phyloP scores from a whole-genome alignment of 495 filamentous ascomycete species.

The Usnea hakonensis region DNA sequence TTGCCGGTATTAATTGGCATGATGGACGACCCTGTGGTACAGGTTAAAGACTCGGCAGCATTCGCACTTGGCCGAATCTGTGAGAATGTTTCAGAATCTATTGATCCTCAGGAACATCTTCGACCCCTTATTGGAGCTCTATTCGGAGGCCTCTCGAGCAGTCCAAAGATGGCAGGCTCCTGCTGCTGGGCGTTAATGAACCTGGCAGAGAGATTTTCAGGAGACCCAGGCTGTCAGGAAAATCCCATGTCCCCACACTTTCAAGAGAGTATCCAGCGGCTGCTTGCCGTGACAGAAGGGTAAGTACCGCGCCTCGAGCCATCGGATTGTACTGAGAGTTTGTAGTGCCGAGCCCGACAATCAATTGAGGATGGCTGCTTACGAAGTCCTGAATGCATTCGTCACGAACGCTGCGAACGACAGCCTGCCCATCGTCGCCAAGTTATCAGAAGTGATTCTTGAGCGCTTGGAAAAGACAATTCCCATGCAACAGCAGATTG shows the following conservation, averaged over 20 bases:
- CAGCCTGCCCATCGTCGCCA: slow-evolving; percentile 70
- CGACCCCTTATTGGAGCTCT: slow-evolving; percentile 75
- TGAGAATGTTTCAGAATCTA: slow-evolving; percentile 77
- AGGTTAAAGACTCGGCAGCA: slow-evolving; percentile 94
- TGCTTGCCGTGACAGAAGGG: slow-evolving; percentile 79
- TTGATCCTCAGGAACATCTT: slow-evolving; percentile 75
- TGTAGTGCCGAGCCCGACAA: slow-evolving; percentile 69
- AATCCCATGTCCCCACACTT: slow-evolving; percentile 90
- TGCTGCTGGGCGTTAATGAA: slow-evolving; percentile 99
- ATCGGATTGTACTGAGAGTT: neutral
- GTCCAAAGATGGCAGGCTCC: slow-evolving; percentile 92
- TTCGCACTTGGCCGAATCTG: slow-evolving; percentile 95
- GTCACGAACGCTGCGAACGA: slow-evolving; percentile 83
- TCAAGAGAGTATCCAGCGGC: slow-evolving; percentile 77
- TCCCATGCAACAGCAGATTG: slow-evolving; percentile 85
- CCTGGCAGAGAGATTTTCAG: slow-evolving; percentile 87
- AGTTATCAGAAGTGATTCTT: slow-evolving; percentile 73
- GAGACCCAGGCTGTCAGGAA: slow-evolving; percentile 63
- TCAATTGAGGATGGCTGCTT: slow-evolving; percentile 93
- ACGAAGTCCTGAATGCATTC: slow-evolving; percentile 92
- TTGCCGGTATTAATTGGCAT: slow-evolving; percentile 82
- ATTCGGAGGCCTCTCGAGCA: slow-evolving; percentile 85
- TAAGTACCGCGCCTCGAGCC: slow-evolving; percentile 22
- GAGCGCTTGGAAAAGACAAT: slow-evolving; percentile 86
- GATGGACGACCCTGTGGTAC: slow-evolving; percentile 87